Base-by-base conservation (phyloP, 1,284 basidiomycete species). In the Naganishia cerealis region DNA sequence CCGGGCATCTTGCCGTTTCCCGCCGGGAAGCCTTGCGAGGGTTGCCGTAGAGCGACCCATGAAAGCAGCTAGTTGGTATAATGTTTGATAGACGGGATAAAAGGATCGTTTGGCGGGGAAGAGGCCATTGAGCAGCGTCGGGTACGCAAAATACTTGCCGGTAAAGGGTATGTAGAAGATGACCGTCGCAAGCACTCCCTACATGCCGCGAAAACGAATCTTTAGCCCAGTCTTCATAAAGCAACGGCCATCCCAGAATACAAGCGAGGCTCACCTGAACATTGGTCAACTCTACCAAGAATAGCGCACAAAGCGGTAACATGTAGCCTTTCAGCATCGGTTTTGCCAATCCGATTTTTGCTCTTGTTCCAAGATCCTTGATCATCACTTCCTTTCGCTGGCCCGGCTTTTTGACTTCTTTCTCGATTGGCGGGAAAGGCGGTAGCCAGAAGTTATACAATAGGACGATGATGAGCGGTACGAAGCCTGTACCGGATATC, bases 381-480 rank as follows among this genome's bases (percentile, higher is more conserved):
- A 67, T 67, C 66, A 67, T 67, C 7, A 50, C 66, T 50, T 67
- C 66, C 21, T 62, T 67, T 10, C 66, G 52, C 40, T 57, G 55
- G 4, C 66, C 66, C 9, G 66, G 66, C 29, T 67, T 67, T 40
- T 52, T 56, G 39, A 55, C 59, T 33, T 67, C 66, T 36, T 62
- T 61, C 40, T 67, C 56, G 29, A 61, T 57, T 13, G 66, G 58
- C 16, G 66, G 66, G 53, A 67, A 67, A 8, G 55, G 57, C 12
- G 66, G 66, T 21, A 67, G 33, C 66, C 66, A 67, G 29, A 67
- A 67, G 53, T 67, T 67, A 24, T 67, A 67, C 29, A 67, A 24
- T 10, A 55, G 42, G n/a, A 67, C 57, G 58, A 67, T 67, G 40
- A 67, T 39, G 29, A 67, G 58, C 39, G 66, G 66, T 38, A 67